Conservation (phyloP, 257 asterid species). For the Gentiana macrophylla region DNA sequence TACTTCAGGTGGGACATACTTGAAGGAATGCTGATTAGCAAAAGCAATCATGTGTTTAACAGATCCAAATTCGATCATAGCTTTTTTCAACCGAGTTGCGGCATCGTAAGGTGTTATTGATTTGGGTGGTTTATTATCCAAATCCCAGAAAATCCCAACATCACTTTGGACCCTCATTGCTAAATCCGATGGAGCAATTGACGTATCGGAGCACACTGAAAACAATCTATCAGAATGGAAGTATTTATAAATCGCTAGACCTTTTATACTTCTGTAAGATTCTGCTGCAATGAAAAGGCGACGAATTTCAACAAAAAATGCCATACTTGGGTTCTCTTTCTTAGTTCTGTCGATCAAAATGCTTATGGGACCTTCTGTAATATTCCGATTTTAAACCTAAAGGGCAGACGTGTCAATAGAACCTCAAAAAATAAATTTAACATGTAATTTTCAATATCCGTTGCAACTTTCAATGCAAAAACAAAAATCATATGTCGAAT, state of each 20-base stretch:
- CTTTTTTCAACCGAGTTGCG: slow-evolving; percentile 50
- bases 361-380: too few species aligned
- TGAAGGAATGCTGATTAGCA: slow-evolving; percentile 63
- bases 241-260: slow-evolving; percentile 11
- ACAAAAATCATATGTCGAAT: too few species aligned
- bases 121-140: slow-evolving; percentile 86
- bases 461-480: too few species aligned
- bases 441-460: too few species aligned
- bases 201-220: slow-evolving; percentile 15
- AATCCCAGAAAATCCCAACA: slow-evolving; percentile 86
- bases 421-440: too few species aligned
- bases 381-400: too few species aligned
- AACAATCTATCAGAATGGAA: slow-evolving; percentile 23
- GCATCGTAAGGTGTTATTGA: slow-evolving; percentile 70
- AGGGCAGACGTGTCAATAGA: too few species aligned
- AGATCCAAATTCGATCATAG: slow-evolving; percentile 59
- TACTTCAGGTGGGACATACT: slow-evolving; percentile 62
- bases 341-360: too few species aligned
- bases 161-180: slow-evolving; percentile 22
- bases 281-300: slow-evolving; percentile 6
- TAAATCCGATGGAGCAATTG: slow-evolving; percentile 13
- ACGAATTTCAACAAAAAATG: slow-evolving; percentile 17
- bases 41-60: slow-evolving; percentile 65
- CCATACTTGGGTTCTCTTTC: slow-evolving; percentile 21
- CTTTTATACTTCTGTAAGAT: slow-evolving; percentile 9